Evolutionary conservation across 441 rosid species (phyloP).

Genomic region (Pelargonium citronellum): DNA sequence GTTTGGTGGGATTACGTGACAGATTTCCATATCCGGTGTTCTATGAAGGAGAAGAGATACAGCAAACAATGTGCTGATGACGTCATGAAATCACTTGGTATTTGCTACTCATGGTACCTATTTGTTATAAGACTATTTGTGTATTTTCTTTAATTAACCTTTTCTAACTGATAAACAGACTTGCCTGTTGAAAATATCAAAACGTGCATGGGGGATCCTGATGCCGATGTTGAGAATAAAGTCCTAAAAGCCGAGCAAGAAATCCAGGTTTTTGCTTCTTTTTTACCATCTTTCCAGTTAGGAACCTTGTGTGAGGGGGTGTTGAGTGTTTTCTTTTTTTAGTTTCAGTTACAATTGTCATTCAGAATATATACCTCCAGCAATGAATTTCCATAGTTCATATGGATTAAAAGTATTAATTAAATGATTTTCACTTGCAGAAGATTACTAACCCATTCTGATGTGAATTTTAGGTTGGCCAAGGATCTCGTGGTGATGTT

Average conservation of each 20-base stretch:
- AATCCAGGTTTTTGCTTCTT: conserved; percentile 53
- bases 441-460: neutral
- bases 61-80: conserved; percentile 67
- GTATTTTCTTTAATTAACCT: conserved; percentile 9
- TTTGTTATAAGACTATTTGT: neutral
- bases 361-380: neutral
- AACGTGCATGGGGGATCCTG: conserved; percentile 79
- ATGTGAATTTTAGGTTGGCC: conserved; percentile 64
- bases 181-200: conserved; percentile 64
- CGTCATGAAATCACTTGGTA: conserved; percentile 76
- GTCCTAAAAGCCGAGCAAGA: conserved; percentile 82
- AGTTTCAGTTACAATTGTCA: neutral
- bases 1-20: conserved; percentile 96
- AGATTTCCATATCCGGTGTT: conserved; percentile 92
- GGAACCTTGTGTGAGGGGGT: neutral
- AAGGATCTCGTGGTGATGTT: conserved; percentile 96
- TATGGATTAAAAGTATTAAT: neutral
- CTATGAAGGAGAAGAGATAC: conserved; percentile 91
- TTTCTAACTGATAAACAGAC: conserved; percentile 35
- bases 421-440: neutral
- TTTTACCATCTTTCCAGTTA: neutral
- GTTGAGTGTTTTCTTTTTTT: neutral
- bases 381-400: neutral
- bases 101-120: conserved; percentile 12
- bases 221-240: conserved; percentile 67